Conservation (phyloP, 306 rosid species). For the Dryas alaskensis region DNA sequence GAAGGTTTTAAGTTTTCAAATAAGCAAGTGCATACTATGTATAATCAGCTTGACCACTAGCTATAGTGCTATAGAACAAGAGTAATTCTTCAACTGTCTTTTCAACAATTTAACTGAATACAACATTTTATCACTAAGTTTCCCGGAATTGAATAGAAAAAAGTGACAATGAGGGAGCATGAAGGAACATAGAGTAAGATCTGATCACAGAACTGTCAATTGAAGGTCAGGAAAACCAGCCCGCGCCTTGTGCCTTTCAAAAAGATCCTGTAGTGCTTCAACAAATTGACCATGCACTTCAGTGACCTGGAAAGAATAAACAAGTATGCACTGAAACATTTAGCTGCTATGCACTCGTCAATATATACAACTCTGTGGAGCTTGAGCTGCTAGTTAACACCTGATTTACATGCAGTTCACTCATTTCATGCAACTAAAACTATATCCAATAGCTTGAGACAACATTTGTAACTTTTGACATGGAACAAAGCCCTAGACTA, state of each 20-base stretch:
- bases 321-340: background rate
- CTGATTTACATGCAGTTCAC: background rate
- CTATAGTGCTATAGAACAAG: background rate
- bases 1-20: background rate
- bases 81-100: background rate
- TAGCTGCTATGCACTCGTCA: background rate
- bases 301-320: constrained; percentile 44
- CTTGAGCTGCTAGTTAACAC: background rate
- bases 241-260: constrained; percentile 69
- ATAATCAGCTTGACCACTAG: constrained; percentile 2
- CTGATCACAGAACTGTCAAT: constrained; percentile 57
- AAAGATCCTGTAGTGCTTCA: constrained; percentile 69
- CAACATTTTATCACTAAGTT: background rate
- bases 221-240: constrained; percentile 69
- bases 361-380: background rate
- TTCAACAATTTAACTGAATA: background rate
- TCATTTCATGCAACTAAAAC: background rate
- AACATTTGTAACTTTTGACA: background rate
- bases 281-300: constrained; percentile 62
- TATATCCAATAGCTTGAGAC: background rate
- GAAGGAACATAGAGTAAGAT: background rate
- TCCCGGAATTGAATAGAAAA: background rate
- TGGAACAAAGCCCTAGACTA: background rate
- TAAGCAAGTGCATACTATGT: background rate
- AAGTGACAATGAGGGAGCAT: background rate